Conservation (phyloP, 495 filamentous ascomycete genomes). For the Friedmanniomyces endolithicus region DNA sequence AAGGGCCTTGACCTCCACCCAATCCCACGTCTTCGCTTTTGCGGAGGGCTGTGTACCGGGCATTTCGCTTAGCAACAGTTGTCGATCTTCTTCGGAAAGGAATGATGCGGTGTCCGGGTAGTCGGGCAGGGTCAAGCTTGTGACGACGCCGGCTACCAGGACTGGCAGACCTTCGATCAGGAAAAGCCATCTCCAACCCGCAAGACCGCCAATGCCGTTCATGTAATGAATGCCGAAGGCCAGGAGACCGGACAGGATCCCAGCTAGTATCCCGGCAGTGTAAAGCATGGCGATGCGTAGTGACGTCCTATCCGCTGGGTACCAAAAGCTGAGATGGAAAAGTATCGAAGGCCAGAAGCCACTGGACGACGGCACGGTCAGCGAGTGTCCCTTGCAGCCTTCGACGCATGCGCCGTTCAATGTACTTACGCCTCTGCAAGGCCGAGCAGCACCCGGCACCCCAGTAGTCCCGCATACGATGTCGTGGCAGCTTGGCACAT, state of each 20-base stretch:
- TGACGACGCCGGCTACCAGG: background rate
- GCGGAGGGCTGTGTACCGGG: background rate
- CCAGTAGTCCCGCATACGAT: conserved; percentile 39
- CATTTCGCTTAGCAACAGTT: background rate
- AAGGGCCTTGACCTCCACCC: background rate
- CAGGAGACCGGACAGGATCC: conserved; percentile 4
- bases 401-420: background rate
- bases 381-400: background rate
- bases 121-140: conserved; percentile 4
- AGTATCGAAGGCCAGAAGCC: background rate
- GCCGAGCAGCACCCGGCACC: conserved; percentile 42
- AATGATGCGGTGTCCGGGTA: conserved; percentile 6
- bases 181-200: conserved; percentile 17
- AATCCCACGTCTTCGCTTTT: conserved; percentile 1
- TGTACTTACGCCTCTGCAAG: conserved; percentile 30
- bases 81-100: background rate
- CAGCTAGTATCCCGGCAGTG: background rate
- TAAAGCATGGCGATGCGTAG: conserved; percentile 15
- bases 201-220: conserved; percentile 15
- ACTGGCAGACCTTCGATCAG: conserved; percentile 13
- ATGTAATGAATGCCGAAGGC: conserved; percentile 6
- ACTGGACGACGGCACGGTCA: background rate
- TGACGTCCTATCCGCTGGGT: conserved; percentile 5
- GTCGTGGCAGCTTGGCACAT: conserved; percentile 16
- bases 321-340: conserved; percentile 17